These are phyloP conservation scores for Fusarium euwallaceae DNA, from an alignment of 2,329 filamentous ascomycete species.

Conservation along the genomic window DNA sequence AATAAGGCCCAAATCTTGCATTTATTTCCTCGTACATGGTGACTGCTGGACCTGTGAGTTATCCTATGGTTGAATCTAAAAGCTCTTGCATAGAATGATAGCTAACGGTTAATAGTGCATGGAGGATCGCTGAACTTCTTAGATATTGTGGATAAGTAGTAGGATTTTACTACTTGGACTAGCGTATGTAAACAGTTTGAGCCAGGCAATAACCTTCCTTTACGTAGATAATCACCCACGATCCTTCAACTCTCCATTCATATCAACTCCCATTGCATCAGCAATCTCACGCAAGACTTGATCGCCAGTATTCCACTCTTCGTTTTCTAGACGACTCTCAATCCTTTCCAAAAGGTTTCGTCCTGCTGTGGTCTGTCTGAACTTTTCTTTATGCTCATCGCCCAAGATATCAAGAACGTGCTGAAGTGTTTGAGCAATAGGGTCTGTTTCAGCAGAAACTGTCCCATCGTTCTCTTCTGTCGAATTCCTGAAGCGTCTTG, in stretches of 20 bases:
- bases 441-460: not conserved
- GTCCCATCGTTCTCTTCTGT: not conserved
- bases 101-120: not conserved
- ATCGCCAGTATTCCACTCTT: not conserved
- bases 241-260: not conserved
- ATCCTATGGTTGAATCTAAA: not conserved
- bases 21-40: not conserved
- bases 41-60: not conserved
- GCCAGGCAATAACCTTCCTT: not conserved
- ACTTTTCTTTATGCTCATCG: not conserved
- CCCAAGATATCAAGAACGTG: not conserved
- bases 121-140: not conserved
- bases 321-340: not conserved
- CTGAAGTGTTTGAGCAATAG: not conserved
- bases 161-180: not conserved
- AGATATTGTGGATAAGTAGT: not conserved
- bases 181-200: not conserved
- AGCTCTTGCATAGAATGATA: not conserved
- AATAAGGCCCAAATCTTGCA: no score
- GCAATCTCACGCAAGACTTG: not conserved
- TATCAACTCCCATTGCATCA: not conserved
- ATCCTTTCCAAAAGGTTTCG: not conserved
- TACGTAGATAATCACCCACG: not conserved
- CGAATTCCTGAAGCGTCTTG: not conserved
- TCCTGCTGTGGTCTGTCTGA: not conserved